A percentile compares a stretch with the other conserved stretches of the same genome.
Conservation (phyloP, 2,329 filamentous ascomycete species). For the Trichoderma brevicompactum region DNA sequence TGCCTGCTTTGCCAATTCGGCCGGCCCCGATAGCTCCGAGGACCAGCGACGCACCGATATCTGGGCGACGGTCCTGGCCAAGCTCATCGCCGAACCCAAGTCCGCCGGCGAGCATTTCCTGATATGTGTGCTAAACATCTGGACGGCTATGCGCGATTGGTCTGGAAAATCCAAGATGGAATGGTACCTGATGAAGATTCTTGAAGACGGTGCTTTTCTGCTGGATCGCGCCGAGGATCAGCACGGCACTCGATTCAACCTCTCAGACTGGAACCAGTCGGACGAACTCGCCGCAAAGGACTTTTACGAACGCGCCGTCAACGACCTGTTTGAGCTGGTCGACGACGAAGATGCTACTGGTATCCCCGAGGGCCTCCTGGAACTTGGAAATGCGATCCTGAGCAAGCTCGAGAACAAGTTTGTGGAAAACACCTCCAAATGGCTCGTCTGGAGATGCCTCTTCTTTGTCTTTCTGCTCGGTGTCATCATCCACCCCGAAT, state of each 20-base stretch:
- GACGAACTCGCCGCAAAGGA: constrained; percentile 83
- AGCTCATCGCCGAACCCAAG: constrained; percentile 77
- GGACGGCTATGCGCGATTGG: constrained; percentile 87
- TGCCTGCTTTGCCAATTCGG: constrained; percentile 86
- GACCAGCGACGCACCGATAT: constrained; percentile 78
- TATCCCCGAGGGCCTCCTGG: constrained; percentile 82
- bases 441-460: constrained; percentile 88
- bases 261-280: constrained; percentile 74
- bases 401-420: constrained; percentile 73
- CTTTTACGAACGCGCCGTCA: constrained; percentile 83
- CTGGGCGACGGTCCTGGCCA: constrained; percentile 87
- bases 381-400: constrained; percentile 83
- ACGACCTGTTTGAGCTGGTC: constrained; percentile 81
- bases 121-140: constrained; percentile 82
- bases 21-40: constrained; percentile 79
- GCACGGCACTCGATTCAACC: constrained; percentile 70
- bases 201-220: constrained; percentile 90
- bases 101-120: constrained; percentile 79
- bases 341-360: constrained; percentile 83
- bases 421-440: constrained; percentile 75
- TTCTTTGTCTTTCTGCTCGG: constrained; percentile 86
- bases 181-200: constrained; percentile 90
- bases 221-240: constrained; percentile 84
- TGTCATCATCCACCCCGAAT: constrained; percentile 88
- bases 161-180: constrained; percentile 87